phyloP scores from a whole-genome alignment of 139 green algal species.

The Yamagishiella unicocca region DNA sequence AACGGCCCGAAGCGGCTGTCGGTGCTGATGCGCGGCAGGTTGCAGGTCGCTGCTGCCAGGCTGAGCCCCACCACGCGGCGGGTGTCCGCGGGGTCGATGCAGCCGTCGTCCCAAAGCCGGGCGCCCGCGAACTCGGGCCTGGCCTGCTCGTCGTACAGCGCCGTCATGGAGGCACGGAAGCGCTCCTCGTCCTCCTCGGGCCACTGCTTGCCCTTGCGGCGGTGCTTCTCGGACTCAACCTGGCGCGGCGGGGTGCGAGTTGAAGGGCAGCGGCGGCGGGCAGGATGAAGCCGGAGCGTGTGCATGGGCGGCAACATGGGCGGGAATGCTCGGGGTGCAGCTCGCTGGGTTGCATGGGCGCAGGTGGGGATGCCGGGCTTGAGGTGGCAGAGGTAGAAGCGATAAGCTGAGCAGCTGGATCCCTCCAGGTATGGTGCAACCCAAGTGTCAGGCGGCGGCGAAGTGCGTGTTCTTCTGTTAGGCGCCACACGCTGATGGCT shows the following conservation, averaged over 20 bases:
- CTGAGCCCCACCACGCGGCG: conserved; percentile 82
- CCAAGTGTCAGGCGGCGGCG: too few relatives aligned
- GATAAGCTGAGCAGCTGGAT: too few relatives aligned
- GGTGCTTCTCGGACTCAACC: conserved; percentile 88
- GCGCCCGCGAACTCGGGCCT: conserved; percentile 81
- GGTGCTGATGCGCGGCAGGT: conserved; percentile 28
- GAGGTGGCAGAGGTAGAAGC: too few relatives aligned
- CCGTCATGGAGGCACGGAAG: conserved; percentile 80
- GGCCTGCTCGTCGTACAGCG: conserved; percentile 86
- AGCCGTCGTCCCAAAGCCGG: conserved; percentile 94
- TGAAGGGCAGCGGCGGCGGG: neutral
- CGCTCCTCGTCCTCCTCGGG: conserved; percentile 74
- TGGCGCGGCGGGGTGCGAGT: conserved; percentile 8
- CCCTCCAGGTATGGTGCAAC: too few relatives aligned
- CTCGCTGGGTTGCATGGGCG: too few relatives aligned
- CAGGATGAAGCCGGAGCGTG: too few relatives aligned
- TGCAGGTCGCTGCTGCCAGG: conserved; percentile 71
- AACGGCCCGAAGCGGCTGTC: conserved; percentile 35
- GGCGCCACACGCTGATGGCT: too few relatives aligned
- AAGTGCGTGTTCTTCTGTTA: too few relatives aligned
- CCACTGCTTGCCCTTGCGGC: conserved; percentile 74
- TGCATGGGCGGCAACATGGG: too few relatives aligned
- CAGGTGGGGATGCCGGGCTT: too few relatives aligned
- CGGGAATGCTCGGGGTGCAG: too few relatives aligned
- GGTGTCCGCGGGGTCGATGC: conserved; percentile 89